These are phyloP conservation scores for Seminavis robusta DNA, from an alignment of 108 stramenopile genomes.

Conservation along the genomic window DNA sequence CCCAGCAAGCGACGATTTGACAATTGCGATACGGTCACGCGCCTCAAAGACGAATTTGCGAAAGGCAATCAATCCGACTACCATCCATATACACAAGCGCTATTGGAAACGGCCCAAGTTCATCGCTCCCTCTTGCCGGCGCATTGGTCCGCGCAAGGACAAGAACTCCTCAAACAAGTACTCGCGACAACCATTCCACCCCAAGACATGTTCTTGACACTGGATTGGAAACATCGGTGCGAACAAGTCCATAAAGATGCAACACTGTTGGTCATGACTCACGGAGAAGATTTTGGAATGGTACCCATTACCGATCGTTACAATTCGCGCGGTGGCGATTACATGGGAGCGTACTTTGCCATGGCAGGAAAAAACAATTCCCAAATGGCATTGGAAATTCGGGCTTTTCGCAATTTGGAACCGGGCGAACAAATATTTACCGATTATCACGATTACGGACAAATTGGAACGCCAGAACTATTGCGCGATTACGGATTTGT, in stretches of 20 bases:
- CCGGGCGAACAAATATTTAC: constrained; percentile 11
- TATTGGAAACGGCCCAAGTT: not conserved
- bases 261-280: constrained; percentile 9
- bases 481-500: no score
- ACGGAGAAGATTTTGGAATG: constrained; percentile 18
- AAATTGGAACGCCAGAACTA: constrained; percentile 1
- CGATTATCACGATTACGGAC: constrained; percentile 9
- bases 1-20: not conserved
- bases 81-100: not conserved
- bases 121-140: not conserved
- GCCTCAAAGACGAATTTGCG: not conserved
- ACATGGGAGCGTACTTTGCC: constrained; percentile 7
- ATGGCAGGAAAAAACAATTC: not conserved
- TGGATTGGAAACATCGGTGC: constrained; percentile 6
- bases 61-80: not conserved
- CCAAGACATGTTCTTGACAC: not conserved
- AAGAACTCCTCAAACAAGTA: not conserved
- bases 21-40: not conserved
- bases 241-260: not conserved
- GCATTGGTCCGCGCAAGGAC: constrained; percentile 4
- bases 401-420: not conserved
- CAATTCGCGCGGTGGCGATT: constrained; percentile 1
- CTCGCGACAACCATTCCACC: not conserved
- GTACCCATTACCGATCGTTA: constrained; percentile 7
- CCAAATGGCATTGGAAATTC: constrained; percentile 4